Conservation (phyloP, 306 rosid species). For the Pachyrhizus erosus region DNA sequence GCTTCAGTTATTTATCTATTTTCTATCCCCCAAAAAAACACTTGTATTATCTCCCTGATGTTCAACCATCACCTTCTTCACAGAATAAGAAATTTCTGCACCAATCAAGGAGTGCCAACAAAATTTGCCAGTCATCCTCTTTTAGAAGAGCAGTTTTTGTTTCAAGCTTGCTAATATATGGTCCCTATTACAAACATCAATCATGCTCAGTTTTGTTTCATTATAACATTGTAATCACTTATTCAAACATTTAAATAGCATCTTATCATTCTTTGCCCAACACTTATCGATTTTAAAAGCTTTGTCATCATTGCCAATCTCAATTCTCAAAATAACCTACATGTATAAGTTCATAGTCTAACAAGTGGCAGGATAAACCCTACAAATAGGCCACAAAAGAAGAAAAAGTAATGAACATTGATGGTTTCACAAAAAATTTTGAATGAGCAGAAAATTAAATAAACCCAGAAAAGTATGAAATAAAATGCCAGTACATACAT, state of each 20-base stretch:
- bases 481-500: neutral
- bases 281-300: neutral
- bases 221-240: neutral
- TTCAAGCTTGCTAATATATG: neutral
- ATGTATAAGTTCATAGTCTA: neutral
- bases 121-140: neutral
- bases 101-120: neutral
- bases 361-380: neutral
- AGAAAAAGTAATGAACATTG: neutral
- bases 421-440: slow-evolving; percentile 7
- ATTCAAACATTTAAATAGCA: neutral
- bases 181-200: neutral
- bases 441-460: neutral
- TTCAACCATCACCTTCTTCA: neutral
- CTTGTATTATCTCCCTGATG: neutral
- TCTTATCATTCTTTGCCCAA: neutral
- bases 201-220: neutral
- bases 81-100: neutral
- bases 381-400: neutral
- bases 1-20: neutral
- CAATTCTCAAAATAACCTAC: neutral
- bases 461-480: neutral
- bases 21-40: neutral
- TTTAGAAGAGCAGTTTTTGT: neutral
- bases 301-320: neutral